phyloP scores from a whole-genome alignment of 129 eudicot genomes.

The Calendula officinalis region DNA sequence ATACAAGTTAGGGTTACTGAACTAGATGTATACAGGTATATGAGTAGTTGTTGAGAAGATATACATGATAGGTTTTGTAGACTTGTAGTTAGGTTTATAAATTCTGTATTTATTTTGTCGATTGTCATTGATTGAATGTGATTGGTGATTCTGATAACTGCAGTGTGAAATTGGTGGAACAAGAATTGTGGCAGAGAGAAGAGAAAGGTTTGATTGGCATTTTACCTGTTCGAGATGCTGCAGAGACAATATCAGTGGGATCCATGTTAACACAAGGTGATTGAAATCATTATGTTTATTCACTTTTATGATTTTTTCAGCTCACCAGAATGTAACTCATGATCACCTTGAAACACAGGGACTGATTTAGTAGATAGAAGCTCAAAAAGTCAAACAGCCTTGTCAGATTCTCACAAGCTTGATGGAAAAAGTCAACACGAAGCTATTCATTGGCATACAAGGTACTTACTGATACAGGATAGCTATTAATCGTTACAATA shows the following conservation, averaged over 20 bases:
- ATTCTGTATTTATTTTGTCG: conserved; percentile 9
- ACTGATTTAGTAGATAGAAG: conserved; percentile 59
- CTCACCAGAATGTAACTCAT: conserved; percentile 1
- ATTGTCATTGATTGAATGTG: background rate
- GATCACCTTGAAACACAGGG: conserved; percentile 36
- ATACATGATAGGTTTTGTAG: background rate
- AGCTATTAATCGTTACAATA: background rate
- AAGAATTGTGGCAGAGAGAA: conserved; percentile 98
- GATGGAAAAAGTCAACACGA: conserved; percentile 80
- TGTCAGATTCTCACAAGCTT: conserved; percentile 55
- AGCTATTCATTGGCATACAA: conserved; percentile 89
- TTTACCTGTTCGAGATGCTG: conserved; percentile 89
- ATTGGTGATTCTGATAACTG: conserved; percentile 16
- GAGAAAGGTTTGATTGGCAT: conserved; percentile 95
- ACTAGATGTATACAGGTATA: no score
- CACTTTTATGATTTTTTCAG: conserved; percentile 6
- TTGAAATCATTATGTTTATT: background rate
- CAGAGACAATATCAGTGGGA: conserved; percentile 54
- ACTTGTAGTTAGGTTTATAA: background rate
- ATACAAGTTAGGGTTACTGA: conserved; percentile 10
- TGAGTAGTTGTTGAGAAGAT: no score
- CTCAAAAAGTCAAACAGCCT: conserved; percentile 47
- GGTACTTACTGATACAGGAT: conserved; percentile 41
- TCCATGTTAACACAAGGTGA: conserved; percentile 65
- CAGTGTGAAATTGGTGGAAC: conserved; percentile 96